These are phyloP conservation scores for Torrubiella hemipterigena DNA, from an alignment of 2,329 filamentous ascomycete genomes.

Conservation along the genomic window DNA sequence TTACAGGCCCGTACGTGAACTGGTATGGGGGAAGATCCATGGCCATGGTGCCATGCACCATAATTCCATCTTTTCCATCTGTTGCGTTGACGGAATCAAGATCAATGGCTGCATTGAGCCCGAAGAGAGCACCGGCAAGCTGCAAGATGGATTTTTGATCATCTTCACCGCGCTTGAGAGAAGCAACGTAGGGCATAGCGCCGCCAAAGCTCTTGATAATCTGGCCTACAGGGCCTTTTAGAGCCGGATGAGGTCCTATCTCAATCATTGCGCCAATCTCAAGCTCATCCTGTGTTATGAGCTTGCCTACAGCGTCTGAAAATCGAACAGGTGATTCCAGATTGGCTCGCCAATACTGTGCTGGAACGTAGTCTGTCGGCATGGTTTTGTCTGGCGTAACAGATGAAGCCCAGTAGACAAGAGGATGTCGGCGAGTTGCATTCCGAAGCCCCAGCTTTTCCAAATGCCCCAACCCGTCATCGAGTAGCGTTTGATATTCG, in stretches of 20 bases:
- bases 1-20: neutral
- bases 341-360: conserved; percentile 2
- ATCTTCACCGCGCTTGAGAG: neutral
- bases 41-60: conserved; percentile 1
- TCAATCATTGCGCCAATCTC: neutral
- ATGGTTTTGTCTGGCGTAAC: conserved; percentile 6
- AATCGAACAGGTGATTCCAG: conserved; percentile 4
- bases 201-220: neutral
- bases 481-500: neutral
- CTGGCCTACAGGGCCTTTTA: neutral
- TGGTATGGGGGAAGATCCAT: conserved; percentile 5
- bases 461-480: too few species aligned
- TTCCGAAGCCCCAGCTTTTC: too few species aligned
- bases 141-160: neutral
- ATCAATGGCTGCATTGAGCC: neutral
- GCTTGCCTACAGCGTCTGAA: neutral
- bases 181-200: neutral
- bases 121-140: neutral
- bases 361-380: conserved; percentile 5
- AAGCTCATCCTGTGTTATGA: neutral
- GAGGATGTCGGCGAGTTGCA: too few species aligned
- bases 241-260: neutral
- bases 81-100: neutral
- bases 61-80: neutral
- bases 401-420: conserved; percentile 1